These are phyloP conservation scores for Isatis tinctoria DNA, from an alignment of 345 rosid genomes.

Conservation along the genomic window DNA sequence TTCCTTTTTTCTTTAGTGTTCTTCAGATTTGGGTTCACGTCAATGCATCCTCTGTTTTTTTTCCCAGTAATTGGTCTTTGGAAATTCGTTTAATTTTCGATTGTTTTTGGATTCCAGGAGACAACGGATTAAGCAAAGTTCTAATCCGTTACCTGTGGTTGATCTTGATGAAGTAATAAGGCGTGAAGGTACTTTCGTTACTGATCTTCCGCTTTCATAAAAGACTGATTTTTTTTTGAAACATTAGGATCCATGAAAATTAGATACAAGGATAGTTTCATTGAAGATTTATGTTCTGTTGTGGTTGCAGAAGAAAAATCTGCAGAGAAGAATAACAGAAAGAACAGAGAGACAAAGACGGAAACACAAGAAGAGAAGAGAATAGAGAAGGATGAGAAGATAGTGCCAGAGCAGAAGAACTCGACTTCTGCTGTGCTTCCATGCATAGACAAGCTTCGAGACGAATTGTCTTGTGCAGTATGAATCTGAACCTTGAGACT, in stretches of 20 bases:
- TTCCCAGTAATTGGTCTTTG: background rate
- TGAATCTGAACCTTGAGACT: slow-evolving; percentile 25
- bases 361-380: slow-evolving; percentile 24
- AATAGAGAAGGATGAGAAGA: slow-evolving; percentile 26
- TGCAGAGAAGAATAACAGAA: slow-evolving; percentile 34
- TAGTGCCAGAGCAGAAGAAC: slow-evolving; percentile 10
- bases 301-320: slow-evolving; percentile 15
- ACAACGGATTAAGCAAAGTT: slow-evolving; percentile 51
- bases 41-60: background rate
- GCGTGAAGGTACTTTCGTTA: slow-evolving; percentile 32
- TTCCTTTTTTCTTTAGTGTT: background rate
- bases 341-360: slow-evolving; percentile 22
- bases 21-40: background rate
- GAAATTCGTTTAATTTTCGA: background rate
- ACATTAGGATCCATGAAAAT: background rate
- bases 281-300: background rate
- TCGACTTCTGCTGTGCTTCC: slow-evolving; percentile 37
- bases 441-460: slow-evolving; percentile 76
- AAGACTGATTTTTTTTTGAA: too few relatives aligned
- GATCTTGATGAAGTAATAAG: slow-evolving; percentile 51
- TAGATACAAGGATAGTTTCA: background rate
- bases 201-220: background rate
- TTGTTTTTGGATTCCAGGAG: slow-evolving; percentile 38
- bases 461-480: slow-evolving; percentile 95
- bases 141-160: slow-evolving; percentile 37